phyloP scores from a whole-genome alignment of 2,329 filamentous ascomycete genomes.

The Apiospora phragmitis region DNA sequence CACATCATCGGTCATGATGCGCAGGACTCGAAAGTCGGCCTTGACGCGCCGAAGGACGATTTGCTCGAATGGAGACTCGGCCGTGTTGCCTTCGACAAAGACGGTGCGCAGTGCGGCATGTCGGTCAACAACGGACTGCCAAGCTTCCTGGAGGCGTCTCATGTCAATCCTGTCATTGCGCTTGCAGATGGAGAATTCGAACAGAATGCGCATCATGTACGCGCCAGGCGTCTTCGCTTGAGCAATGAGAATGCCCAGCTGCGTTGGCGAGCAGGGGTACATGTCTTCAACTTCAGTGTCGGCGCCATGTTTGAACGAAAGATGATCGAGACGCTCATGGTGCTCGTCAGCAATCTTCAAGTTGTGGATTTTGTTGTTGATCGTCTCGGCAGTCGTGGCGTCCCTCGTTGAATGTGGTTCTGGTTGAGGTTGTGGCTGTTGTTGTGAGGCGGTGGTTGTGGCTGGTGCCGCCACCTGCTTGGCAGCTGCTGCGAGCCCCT shows the following conservation, averaged over 20 bases:
- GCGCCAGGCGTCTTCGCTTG: slow-evolving; percentile 2
- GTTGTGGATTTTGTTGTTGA: background rate
- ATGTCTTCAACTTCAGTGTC: background rate
- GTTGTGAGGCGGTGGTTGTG: background rate
- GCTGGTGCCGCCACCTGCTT: background rate
- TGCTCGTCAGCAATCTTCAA: background rate
- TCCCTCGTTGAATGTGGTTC: background rate
- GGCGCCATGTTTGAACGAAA: slow-evolving; percentile 8
- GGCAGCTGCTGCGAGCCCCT: slow-evolving; percentile 1
- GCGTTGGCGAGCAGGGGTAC: slow-evolving; percentile 4
- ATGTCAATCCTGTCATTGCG: background rate
- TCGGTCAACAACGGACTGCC: slow-evolving; percentile 12
- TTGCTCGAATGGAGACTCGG: slow-evolving; percentile 12
- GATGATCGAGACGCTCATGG: background rate
- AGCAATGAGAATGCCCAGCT: background rate
- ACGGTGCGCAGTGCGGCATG: slow-evolving; percentile 12
- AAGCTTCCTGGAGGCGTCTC: slow-evolving; percentile 3
- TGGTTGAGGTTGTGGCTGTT: background rate
- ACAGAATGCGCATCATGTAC: background rate
- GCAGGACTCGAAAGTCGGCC: background rate
- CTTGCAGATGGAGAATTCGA: background rate
- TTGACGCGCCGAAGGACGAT: slow-evolving; percentile 13
- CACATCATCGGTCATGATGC: background rate
- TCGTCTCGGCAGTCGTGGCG: background rate
- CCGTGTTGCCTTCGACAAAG: slow-evolving; percentile 13